These are phyloP conservation scores for Rhodamnia rubescens DNA, from an alignment of 345 rosid genomes.

Conservation along the genomic window DNA sequence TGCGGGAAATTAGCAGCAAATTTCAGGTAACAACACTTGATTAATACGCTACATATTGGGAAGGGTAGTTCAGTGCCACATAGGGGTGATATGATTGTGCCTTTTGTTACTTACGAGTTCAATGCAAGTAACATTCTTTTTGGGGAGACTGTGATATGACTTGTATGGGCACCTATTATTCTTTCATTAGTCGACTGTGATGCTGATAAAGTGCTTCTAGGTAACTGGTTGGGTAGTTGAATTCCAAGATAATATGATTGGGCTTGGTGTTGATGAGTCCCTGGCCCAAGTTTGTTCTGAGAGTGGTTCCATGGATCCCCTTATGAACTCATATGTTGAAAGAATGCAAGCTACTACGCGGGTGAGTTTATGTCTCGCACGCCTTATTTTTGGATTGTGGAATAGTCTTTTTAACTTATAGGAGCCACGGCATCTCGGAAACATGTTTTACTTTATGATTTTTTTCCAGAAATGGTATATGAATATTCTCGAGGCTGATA, in stretches of 20 bases:
- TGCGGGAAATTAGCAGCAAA: background rate
- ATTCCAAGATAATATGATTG: conserved; percentile 93
- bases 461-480: conserved; percentile 84
- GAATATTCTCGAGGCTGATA: conserved; percentile 94
- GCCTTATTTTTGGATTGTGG: background rate
- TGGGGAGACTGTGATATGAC: background rate
- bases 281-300: conserved; percentile 99
- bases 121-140: background rate
- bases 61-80: background rate
- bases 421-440: background rate
- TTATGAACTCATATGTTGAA: conserved; percentile 96
- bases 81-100: background rate
- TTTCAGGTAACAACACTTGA: background rate
- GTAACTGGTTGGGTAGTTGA: conserved; percentile 99
- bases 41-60: background rate
- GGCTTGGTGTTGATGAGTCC: conserved; percentile 97
- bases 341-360: conserved; percentile 97
- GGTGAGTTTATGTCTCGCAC: conserved; percentile 25
- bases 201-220: conserved; percentile 30
- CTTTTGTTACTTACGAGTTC: background rate
- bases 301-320: conserved; percentile 99
- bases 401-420: background rate
- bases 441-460: background rate
- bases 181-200: conserved; percentile 3
- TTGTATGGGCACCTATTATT: background rate